Conservation (phyloP, 257 asterid species). For the Scutellaria baicalensis region DNA sequence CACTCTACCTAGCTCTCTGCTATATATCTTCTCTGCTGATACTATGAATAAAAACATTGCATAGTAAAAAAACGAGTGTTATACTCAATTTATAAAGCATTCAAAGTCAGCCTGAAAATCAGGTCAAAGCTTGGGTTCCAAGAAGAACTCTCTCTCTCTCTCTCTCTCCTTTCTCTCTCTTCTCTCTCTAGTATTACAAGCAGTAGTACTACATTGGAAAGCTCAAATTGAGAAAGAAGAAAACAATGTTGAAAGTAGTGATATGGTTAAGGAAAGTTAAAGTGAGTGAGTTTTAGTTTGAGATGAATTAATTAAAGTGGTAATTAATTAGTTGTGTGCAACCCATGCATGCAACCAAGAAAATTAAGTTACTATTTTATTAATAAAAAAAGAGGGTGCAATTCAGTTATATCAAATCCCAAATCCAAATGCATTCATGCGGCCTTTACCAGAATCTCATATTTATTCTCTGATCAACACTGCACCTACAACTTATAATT, state of each 20-base stretch:
- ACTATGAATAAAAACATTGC: conserved; percentile 12
- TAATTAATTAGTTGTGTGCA: no score
- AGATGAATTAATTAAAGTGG: no score
- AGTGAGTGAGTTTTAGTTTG: conserved; percentile 16
- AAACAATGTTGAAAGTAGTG: conserved; percentile 12
- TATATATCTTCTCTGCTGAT: not conserved
- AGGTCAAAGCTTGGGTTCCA: conserved; percentile 58
- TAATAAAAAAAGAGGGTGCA: not conserved
- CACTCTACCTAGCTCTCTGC: not conserved
- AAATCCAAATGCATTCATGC: conserved; percentile 30
- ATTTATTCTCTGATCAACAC: not conserved
- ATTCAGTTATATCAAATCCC: conserved; percentile 10
- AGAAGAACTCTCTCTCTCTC: not conserved
- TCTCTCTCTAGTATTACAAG: not conserved
- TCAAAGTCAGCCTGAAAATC: conserved; percentile 31
- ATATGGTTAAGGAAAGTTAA: not conserved
- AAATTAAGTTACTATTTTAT: conserved; percentile 17
- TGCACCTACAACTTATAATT: not conserved
- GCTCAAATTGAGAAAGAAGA: conserved; percentile 20
- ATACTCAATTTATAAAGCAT: conserved; percentile 20
- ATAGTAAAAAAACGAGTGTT: not conserved
- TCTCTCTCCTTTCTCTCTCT: not conserved
- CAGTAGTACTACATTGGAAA: conserved; percentile 22
- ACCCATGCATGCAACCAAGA: conserved; percentile 69
- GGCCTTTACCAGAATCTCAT: conserved; percentile 14